These are phyloP conservation scores for Xylaria sp. DNA, from an alignment of 2,329 filamentous ascomycete species.

Conservation along the genomic window DNA sequence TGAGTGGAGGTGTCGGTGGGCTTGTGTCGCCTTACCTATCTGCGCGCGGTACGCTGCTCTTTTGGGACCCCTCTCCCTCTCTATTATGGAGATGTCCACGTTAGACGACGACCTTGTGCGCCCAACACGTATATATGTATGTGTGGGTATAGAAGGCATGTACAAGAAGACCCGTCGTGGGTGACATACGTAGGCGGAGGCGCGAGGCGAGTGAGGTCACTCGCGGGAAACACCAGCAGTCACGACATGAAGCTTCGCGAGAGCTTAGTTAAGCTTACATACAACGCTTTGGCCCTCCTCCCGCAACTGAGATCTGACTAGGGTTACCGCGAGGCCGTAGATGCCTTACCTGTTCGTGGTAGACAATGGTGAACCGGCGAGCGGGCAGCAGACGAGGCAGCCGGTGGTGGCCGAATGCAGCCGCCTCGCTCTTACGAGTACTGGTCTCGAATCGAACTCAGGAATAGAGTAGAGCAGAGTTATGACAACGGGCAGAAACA, in stretches of 20 bases:
- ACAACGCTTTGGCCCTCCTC: background rate
- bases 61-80: background rate
- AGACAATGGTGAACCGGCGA: too few relatives aligned
- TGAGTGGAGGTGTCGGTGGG: too few relatives aligned
- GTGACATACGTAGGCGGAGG: too few relatives aligned
- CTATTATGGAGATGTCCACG: slow-evolving; percentile 5
- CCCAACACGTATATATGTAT: slow-evolving; percentile 1
- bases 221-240: background rate
- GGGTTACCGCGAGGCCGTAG: background rate
- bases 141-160: too few relatives aligned
- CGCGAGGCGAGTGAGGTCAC: background rate
- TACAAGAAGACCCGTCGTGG: background rate
- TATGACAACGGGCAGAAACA: background rate
- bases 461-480: slow-evolving; percentile 5
- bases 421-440: background rate
- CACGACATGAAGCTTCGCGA: background rate
- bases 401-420: background rate
- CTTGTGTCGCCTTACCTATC: slow-evolving; percentile 15
- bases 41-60: too few relatives aligned
- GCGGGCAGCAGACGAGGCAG: too few relatives aligned
- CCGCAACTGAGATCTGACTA: background rate
- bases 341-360: too few relatives aligned
- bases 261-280: background rate
- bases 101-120: slow-evolving; percentile 5
- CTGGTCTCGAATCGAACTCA: background rate